Evolutionary conservation across 768 basidiomycete genomes (phyloP).

Genomic region (Rhizopogon vulgaris): DNA sequence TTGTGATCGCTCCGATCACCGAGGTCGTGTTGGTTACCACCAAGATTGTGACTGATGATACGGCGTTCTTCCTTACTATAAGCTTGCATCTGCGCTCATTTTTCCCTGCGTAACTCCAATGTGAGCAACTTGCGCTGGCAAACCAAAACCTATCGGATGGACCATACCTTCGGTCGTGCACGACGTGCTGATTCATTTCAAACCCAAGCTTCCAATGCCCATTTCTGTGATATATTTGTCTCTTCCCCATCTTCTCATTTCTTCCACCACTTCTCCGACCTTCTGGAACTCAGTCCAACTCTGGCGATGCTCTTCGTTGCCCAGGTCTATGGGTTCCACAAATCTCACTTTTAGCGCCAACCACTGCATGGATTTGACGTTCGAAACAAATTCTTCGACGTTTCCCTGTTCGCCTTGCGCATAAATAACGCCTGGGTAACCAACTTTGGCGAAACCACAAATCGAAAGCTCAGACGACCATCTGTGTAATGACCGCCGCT

Average conservation of each 20-base stretch:
- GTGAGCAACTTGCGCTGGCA: no score
- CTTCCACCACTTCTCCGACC: constrained; percentile 62
- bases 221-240: constrained; percentile 54
- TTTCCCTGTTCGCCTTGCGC: constrained; percentile 47
- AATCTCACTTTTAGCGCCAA: constrained; percentile 61
- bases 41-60: no score
- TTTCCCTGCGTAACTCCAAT: no score
- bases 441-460: constrained; percentile 66
- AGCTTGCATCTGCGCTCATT: no score
- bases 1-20: no score
- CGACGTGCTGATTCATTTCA: background rate
- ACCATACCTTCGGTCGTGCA: background rate
- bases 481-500: constrained; percentile 49
- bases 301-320: background rate
- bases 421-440: constrained; percentile 73
- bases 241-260: constrained; percentile 53
- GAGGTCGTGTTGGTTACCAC: no score
- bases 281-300: constrained; percentile 64
- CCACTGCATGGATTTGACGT: constrained; percentile 77
- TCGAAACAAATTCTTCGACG: constrained; percentile 58
- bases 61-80: no score
- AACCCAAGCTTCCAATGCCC: constrained; percentile 49
- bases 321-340: constrained; percentile 37
- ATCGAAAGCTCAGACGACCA: constrained; percentile 52
- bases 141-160: no score